Evolutionary conservation across 129 eudicot genomes (phyloP).

Genomic region (Tagetes patula): DNA sequence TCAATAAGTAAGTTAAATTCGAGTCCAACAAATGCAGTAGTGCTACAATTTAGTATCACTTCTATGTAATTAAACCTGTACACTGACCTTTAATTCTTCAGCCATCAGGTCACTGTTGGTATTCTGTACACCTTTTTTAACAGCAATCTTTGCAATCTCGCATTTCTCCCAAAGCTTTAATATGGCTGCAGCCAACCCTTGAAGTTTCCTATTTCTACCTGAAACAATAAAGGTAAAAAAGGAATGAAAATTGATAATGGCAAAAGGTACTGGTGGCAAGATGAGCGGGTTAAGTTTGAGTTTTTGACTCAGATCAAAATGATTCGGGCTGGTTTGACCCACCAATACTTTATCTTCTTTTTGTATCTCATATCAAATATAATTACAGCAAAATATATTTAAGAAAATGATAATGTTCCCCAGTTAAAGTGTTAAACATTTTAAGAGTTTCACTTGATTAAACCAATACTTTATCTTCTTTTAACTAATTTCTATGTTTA

Average conservation of each 20-base stretch:
- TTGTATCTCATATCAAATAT: not conserved
- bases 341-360: conserved; percentile 1
- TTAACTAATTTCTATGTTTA: not conserved
- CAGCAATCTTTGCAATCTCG: conserved; percentile 91
- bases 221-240: conserved; percentile 21
- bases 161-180: conserved; percentile 98
- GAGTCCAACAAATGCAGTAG: not conserved
- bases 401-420: not conserved
- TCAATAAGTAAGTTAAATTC: conserved; percentile 21
- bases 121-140: conserved; percentile 92
- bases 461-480: not conserved
- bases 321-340: not conserved
- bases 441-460: not conserved
- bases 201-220: conserved; percentile 92
- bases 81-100: conserved; percentile 82
- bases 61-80: conserved; percentile 3
- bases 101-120: conserved; percentile 85
- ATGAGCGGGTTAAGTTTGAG: not conserved
- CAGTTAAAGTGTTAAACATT: not conserved
- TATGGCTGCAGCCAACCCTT: conserved; percentile 86
- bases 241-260: conserved; percentile 3
- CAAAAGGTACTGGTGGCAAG: conserved; percentile 1
- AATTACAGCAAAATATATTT: not conserved
- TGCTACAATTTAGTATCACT: conserved; percentile 6
- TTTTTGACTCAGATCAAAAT: not conserved